These are phyloP conservation scores for Cytospora piceae DNA, from an alignment of 2,329 filamentous ascomycete species.

Conservation along the genomic window DNA sequence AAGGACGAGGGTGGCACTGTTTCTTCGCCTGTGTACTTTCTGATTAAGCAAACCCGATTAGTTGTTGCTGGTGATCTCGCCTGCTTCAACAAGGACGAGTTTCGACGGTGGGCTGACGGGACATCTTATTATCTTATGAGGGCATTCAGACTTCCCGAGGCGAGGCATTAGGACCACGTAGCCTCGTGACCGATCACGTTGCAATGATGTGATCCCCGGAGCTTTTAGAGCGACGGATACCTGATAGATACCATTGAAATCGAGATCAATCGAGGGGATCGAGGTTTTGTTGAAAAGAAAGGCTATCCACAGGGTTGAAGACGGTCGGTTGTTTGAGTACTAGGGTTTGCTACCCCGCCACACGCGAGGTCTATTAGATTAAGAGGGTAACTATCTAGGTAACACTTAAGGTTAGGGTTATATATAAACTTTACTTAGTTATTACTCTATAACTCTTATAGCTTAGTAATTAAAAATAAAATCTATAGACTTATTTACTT, in stretches of 20 bases:
- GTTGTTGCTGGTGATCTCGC: not conserved
- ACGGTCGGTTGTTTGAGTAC: not conserved
- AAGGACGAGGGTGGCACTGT: not conserved
- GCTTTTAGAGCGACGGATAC: not conserved
- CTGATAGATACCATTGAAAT: not conserved
- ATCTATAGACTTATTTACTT: no score
- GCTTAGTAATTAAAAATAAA: no score
- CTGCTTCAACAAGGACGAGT: not conserved
- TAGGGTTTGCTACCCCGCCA: no score
- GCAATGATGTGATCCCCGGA: constrained; percentile 3
- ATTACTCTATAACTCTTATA: no score
- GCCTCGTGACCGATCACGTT: constrained; percentile 13
- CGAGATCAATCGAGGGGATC: not conserved
- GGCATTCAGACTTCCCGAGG: not conserved
- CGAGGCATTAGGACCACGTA: constrained; percentile 8
- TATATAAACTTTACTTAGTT: no score
- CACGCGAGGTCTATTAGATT: no score
- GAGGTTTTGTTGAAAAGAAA: not conserved
- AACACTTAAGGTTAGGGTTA: no score
- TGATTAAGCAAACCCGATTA: not conserved
- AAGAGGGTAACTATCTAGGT: no score
- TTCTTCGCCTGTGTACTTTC: constrained; percentile 9
- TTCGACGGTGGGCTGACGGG: not conserved
- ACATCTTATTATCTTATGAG: constrained; percentile 1
- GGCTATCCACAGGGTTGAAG: not conserved